phyloP scores from a whole-genome alignment of 495 filamentous ascomycete genomes.

The Xylaria curta region DNA sequence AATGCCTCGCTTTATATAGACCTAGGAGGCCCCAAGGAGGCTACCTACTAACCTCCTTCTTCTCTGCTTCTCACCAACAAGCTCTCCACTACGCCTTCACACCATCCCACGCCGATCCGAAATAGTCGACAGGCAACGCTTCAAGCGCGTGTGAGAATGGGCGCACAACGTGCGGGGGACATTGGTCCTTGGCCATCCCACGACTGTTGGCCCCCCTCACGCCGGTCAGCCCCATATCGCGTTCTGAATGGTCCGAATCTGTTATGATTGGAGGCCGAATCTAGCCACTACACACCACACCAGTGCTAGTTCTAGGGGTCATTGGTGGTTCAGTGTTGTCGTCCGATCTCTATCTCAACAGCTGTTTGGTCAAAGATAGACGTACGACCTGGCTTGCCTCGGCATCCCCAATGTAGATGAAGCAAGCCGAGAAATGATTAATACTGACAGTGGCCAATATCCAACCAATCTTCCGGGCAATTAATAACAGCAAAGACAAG shows the following conservation, averaged over 20 bases:
- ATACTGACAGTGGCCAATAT: not conserved
- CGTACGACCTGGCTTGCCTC: not conserved
- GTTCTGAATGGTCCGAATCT: conserved; percentile 8
- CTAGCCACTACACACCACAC: conserved; percentile 13
- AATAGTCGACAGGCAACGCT: not conserved
- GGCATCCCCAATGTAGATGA: conserved; percentile 8
- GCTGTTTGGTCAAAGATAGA: conserved; percentile 19
- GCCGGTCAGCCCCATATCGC: not conserved
- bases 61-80: conserved; percentile 6
- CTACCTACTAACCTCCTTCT: conserved; percentile 3
- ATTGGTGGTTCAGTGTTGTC: conserved; percentile 8
- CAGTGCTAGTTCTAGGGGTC: not conserved
- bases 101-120: conserved; percentile 7
- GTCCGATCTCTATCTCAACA: not conserved
- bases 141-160: not conserved
- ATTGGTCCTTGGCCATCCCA: conserved; percentile 18
- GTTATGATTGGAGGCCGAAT: not conserved
- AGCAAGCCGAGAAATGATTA: not conserved
- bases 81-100: conserved; percentile 1
- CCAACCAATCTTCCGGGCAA: not conserved
- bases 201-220: conserved; percentile 10
- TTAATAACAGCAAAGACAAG: not conserved
- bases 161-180: conserved; percentile 10
- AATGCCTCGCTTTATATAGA: conserved; percentile 5
- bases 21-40: not conserved